These are phyloP conservation scores for Colletotrichum truncatum DNA, from an alignment of 2,329 filamentous ascomycete species.

Conservation along the genomic window DNA sequence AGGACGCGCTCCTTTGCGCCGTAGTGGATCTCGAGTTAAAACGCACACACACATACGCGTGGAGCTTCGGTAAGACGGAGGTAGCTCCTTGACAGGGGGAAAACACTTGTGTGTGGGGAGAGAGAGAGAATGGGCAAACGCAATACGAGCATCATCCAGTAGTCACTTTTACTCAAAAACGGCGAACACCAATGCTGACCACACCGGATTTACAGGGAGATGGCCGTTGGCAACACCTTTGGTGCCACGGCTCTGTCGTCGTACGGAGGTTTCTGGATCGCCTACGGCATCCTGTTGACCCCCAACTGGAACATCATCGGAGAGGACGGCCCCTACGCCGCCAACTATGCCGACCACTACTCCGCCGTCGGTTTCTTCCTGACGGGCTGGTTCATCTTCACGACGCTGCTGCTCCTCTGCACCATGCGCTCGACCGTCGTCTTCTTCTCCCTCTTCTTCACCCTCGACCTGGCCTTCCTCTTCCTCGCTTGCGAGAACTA, in stretches of 20 bases:
- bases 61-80: slow-evolving; percentile 11
- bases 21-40: slow-evolving; percentile 5
- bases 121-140: too few species aligned
- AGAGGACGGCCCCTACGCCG: slow-evolving; percentile 53
- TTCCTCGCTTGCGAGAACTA: slow-evolving; percentile 74
- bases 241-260: slow-evolving; percentile 84
- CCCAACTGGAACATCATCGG: slow-evolving; percentile 69
- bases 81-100: background rate
- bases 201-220: slow-evolving; percentile 71
- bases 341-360: slow-evolving; percentile 55
- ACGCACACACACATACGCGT: background rate
- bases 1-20: slow-evolving; percentile 15
- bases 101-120: slow-evolving; percentile 14
- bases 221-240: slow-evolving; percentile 88
- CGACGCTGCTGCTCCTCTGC: slow-evolving; percentile 76
- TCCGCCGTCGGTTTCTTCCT: slow-evolving; percentile 80
- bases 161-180: background rate
- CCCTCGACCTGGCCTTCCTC: slow-evolving; percentile 79
- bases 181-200: slow-evolving; percentile 28
- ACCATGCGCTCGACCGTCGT: slow-evolving; percentile 81
- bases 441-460: slow-evolving; percentile 82
- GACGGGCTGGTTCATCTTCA: slow-evolving; percentile 87
- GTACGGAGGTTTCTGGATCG: slow-evolving; percentile 87
- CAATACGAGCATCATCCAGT: slow-evolving; percentile 5
- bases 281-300: slow-evolving; percentile 77